phyloP scores from a whole-genome alignment of 495 filamentous ascomycete species.

The Penicillium subrubescens region DNA sequence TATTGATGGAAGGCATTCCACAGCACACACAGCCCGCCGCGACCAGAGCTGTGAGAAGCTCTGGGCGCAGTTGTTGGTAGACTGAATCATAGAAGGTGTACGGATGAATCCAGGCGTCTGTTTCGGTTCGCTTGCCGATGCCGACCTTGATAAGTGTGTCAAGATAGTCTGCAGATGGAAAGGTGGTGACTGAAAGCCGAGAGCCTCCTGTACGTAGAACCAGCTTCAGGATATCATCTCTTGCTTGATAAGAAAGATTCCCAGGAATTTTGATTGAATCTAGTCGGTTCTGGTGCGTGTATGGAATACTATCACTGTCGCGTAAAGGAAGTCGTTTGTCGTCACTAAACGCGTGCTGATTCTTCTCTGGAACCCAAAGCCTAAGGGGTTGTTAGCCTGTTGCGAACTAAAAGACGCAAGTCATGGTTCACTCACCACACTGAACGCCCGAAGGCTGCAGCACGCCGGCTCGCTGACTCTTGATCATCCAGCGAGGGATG shows the following conservation, averaged over 20 bases:
- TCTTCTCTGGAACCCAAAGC: constrained; percentile 34
- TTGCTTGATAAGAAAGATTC: constrained; percentile 17
- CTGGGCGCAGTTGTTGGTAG: constrained; percentile 50
- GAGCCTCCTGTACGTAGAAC: constrained; percentile 34
- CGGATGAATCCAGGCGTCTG: constrained; percentile 60
- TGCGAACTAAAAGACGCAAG: background rate
- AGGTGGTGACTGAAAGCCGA: constrained; percentile 51
- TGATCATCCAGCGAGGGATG: constrained; percentile 15
- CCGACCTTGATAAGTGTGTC: constrained; percentile 63
- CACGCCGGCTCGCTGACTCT: constrained; percentile 22
- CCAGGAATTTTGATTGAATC: constrained; percentile 29
- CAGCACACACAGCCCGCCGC: constrained; percentile 58
- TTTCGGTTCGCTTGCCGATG: constrained; percentile 51
- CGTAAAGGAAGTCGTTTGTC: constrained; percentile 25
- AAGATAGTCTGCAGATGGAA: constrained; percentile 57
- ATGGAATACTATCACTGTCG: constrained; percentile 29
- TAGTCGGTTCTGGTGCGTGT: constrained; percentile 17
- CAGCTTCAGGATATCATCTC: constrained; percentile 33
- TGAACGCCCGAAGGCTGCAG: constrained; percentile 29
- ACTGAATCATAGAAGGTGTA: constrained; percentile 50
- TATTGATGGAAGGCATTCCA: constrained; percentile 53
- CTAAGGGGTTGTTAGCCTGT: constrained; percentile 7
- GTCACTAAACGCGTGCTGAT: constrained; percentile 32
- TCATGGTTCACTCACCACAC: constrained; percentile 22
- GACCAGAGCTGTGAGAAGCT: constrained; percentile 54